phyloP scores from a whole-genome alignment of 306 rosid genomes.

The Glycine soja region DNA sequence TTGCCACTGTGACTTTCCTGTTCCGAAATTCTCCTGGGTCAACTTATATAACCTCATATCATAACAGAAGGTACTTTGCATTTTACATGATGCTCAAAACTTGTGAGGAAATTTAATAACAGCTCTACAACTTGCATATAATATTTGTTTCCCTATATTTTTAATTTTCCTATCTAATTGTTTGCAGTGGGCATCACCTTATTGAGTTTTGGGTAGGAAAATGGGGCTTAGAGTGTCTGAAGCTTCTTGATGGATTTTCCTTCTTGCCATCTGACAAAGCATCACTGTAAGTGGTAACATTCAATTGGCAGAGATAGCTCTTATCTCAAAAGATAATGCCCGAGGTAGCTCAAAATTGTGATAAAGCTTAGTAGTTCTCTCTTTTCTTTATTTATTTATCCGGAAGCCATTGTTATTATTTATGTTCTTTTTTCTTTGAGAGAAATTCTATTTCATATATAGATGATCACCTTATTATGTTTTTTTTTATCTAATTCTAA shows the following conservation, averaged over 20 bases:
- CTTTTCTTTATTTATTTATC: background rate
- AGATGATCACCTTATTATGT: too few relatives aligned
- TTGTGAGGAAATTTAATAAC: constrained; percentile 30
- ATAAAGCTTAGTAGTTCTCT: constrained; percentile 26
- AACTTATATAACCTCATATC: constrained; percentile 75
- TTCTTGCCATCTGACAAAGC: constrained; percentile 77
- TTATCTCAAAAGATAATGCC: constrained; percentile 52
- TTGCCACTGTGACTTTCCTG: constrained; percentile 78
- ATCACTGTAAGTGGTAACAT: constrained; percentile 78
- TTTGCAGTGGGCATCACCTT: constrained; percentile 80
- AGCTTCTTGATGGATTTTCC: constrained; percentile 87
- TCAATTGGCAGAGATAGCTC: constrained; percentile 84
- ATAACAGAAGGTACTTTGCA: constrained; percentile 75
- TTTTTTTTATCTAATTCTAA: background rate
- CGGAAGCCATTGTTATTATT: constrained; percentile 1
- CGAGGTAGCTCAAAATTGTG: constrained; percentile 47
- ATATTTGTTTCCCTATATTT: background rate
- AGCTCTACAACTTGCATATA: background rate
- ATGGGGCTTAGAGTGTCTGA: constrained; percentile 86
- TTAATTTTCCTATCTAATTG: constrained; percentile 9
- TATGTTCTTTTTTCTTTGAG: constrained; percentile 19
- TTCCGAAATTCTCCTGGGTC: constrained; percentile 78
- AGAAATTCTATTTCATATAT: constrained; percentile 19
- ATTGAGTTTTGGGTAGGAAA: constrained; percentile 77
- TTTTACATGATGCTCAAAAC: constrained; percentile 9